These are phyloP conservation scores for Monosporozyma aerobia DNA, from an alignment of 805 yeast species.

Conservation along the genomic window DNA sequence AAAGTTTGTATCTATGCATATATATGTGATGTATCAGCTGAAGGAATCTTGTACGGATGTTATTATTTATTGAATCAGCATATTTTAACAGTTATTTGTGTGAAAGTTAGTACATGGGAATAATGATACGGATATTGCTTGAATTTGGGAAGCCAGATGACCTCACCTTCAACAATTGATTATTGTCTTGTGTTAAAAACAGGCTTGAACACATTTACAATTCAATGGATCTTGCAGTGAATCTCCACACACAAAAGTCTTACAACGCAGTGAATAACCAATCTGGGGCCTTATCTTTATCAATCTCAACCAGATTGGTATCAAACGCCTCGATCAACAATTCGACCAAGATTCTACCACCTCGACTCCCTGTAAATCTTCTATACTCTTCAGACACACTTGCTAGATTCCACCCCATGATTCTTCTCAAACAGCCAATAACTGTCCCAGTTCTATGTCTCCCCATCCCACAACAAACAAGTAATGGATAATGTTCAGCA, in stretches of 20 bases:
- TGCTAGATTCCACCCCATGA: slow-evolving; percentile 97
- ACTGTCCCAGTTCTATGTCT: slow-evolving; percentile 96
- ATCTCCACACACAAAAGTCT: background rate
- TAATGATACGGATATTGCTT: no score
- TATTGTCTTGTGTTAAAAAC: no score
- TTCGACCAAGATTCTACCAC: slow-evolving; percentile 89
- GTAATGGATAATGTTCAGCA: slow-evolving; percentile 66
- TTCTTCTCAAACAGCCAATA: slow-evolving; percentile 80
- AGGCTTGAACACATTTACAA: no score
- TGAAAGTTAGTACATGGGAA: no score
- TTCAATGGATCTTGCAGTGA: no score
- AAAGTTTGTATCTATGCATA: background rate
- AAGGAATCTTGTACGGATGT: background rate
- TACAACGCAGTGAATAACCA: slow-evolving; percentile 25
- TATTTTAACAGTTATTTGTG: background rate
- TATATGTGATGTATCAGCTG: background rate
- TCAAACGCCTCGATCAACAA: slow-evolving; percentile 60
- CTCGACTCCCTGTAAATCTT: slow-evolving; percentile 84
- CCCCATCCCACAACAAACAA: slow-evolving; percentile 98
- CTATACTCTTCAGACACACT: slow-evolving; percentile 88
- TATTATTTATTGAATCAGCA: background rate
- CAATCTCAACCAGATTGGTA: slow-evolving; percentile 24
- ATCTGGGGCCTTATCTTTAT: slow-evolving; percentile 23
- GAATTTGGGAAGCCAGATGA: no score
- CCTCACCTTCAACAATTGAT: no score